Conservation (phyloP, 768 basidiomycete species). For the Suillus spraguei region DNA sequence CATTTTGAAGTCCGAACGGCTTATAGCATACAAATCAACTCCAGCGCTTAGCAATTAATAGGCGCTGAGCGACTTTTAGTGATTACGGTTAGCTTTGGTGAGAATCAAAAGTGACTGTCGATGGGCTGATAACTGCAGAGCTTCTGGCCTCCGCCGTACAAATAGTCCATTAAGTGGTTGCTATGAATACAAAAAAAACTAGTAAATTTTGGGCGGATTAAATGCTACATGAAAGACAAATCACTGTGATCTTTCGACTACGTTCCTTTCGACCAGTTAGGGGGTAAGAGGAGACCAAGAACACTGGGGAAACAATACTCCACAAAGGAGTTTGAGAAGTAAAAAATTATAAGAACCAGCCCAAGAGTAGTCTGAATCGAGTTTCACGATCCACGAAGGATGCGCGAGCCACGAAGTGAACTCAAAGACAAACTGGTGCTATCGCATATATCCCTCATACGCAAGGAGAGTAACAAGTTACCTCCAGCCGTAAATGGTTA, state of each 20-base stretch:
- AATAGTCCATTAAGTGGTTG: neutral
- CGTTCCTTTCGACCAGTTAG: neutral
- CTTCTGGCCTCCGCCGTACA: neutral
- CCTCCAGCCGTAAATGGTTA: neutral
- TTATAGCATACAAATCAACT: neutral
- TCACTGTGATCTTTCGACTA: no score
- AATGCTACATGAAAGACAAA: neutral
- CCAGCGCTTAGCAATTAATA: no score
- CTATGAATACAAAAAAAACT: neutral
- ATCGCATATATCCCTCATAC: constrained; percentile 20
- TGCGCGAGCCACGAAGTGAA: constrained; percentile 30
- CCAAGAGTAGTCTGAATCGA: constrained; percentile 34
- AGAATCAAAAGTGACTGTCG: neutral
- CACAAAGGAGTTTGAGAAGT: constrained; percentile 11
- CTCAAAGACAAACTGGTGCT: constrained; percentile 26
- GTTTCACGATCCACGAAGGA: constrained; percentile 24
- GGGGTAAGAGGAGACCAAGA: neutral
- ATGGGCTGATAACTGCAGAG: no score
- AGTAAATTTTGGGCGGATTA: neutral
- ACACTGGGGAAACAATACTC: constrained; percentile 8
- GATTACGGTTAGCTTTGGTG: no score
- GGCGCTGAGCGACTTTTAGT: no score
- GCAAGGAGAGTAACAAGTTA: constrained; percentile 14
- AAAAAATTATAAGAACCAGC: constrained; percentile 16
- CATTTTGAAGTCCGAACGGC: neutral